phyloP scores from a whole-genome alignment of 2,329 filamentous ascomycete genomes.

The Pseudogymnoascus verrucosus region DNA sequence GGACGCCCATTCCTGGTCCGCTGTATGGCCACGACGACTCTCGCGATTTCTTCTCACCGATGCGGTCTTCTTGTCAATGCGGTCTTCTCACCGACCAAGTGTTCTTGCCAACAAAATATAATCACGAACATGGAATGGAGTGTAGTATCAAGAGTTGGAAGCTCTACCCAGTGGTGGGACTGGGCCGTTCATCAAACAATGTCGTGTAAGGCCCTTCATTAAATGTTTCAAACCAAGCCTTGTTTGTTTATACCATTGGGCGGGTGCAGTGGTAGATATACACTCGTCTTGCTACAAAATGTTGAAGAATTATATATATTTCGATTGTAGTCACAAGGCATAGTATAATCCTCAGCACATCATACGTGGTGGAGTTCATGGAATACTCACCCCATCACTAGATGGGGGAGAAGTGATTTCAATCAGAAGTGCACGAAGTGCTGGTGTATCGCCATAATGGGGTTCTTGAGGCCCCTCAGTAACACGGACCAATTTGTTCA shows the following conservation, averaged over 20 bases:
- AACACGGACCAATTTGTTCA: constrained; percentile 7
- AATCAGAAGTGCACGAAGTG: constrained; percentile 6
- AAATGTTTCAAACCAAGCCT: not conserved
- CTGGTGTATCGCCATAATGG: constrained; percentile 5
- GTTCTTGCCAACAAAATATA: not conserved
- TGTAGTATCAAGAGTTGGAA: not conserved
- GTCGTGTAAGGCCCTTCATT: not conserved
- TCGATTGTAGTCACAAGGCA: not conserved
- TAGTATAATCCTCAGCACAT: not conserved
- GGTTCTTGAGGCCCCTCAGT: constrained; percentile 5
- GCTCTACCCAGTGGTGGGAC: not conserved
- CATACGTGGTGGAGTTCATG: not conserved
- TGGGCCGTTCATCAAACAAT: not conserved
- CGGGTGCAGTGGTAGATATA: not conserved
- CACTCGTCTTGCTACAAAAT: too few species aligned
- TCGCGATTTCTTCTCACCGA: not conserved
- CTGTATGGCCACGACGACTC: too few species aligned
- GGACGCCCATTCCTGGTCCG: not conserved
- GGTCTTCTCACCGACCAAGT: not conserved
- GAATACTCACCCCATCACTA: not conserved
- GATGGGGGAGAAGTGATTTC: constrained; percentile 1
- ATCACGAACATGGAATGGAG: not conserved
- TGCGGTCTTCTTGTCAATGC: not conserved
- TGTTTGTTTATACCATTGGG: not conserved
- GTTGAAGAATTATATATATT: too few species aligned